phyloP scores from a whole-genome alignment of 2,329 filamentous ascomycete species.

The Fusarium mexicanum region DNA sequence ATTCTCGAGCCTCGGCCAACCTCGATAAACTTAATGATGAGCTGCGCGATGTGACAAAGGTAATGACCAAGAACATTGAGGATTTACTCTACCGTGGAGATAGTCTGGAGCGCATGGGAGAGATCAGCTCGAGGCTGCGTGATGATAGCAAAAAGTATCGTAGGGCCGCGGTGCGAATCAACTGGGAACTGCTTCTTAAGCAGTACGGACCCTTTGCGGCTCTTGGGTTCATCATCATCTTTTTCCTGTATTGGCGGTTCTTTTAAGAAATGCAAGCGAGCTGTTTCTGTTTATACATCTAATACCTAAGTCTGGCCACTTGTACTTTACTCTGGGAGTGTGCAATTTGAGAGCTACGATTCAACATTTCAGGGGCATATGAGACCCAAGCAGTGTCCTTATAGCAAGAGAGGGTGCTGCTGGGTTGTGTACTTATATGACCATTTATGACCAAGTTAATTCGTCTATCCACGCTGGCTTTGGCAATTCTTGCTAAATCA shows the following conservation, averaged over 20 bases:
- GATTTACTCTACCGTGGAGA: constrained; percentile 95
- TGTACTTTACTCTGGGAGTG: neutral
- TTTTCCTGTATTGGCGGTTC: constrained; percentile 94
- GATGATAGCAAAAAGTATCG: constrained; percentile 97
- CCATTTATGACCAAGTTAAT: constrained; percentile 26
- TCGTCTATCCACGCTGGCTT: constrained; percentile 16
- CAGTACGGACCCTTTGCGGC: constrained; percentile 94
- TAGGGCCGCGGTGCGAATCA: constrained; percentile 91
- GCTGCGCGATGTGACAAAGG: constrained; percentile 95
- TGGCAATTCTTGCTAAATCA: constrained; percentile 31
- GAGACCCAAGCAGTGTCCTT: neutral
- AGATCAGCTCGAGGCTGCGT: constrained; percentile 84
- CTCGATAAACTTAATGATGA: constrained; percentile 96
- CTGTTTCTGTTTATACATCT: constrained; percentile 21
- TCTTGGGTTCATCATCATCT: constrained; percentile 80
- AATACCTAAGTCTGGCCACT: constrained; percentile 16
- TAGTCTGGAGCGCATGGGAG: constrained; percentile 94
- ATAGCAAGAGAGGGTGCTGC: neutral
- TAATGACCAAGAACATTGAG: constrained; percentile 99
- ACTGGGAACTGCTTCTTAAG: constrained; percentile 96
- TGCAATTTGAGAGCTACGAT: neutral
- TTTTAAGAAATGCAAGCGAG: constrained; percentile 64
- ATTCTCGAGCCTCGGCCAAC: constrained; percentile 89
- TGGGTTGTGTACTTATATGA: constrained; percentile 38
- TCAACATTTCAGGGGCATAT: neutral